Conservation (phyloP, 306 rosid species). For the Dryas octopetala region DNA sequence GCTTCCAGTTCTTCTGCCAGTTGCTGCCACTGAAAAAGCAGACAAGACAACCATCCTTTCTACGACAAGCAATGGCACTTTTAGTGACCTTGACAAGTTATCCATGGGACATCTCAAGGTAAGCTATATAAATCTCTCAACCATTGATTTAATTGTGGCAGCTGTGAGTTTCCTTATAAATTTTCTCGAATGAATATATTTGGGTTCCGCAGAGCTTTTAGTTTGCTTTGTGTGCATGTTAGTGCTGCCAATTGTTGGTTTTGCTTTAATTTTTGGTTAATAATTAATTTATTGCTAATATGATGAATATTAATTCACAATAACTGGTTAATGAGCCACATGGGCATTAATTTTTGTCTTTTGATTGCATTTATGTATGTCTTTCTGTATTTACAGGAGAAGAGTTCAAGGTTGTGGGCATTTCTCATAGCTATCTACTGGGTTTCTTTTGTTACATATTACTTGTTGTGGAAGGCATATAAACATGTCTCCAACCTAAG, state of each 20-base stretch:
- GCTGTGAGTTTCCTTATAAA: neutral
- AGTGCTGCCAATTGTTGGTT: neutral
- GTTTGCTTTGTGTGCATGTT: neutral
- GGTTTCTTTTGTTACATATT: conserved; percentile 69
- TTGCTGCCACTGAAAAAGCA: conserved; percentile 59
- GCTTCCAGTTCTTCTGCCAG: conserved; percentile 80
- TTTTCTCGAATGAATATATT: neutral
- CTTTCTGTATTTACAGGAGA: conserved; percentile 37
- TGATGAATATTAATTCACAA: neutral
- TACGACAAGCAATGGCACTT: conserved; percentile 50
- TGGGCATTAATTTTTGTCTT: conserved; percentile 16
- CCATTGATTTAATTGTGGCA: neutral
- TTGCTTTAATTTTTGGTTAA: neutral
- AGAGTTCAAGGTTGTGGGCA: conserved; percentile 77
- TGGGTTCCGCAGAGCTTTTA: neutral
- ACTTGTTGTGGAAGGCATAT: conserved; percentile 84
- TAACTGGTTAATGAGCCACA: neutral
- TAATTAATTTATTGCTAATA: neutral
- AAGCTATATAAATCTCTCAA: conserved; percentile 21
- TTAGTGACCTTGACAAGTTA: conserved; percentile 66
- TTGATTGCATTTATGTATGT: neutral
- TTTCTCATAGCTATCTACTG: conserved; percentile 65
- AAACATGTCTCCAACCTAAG: conserved; percentile 61
- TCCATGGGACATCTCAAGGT: conserved; percentile 69
- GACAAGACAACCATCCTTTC: neutral